Conservation (phyloP, 2,329 filamentous ascomycete species). For the Talaromyces sp. region DNA sequence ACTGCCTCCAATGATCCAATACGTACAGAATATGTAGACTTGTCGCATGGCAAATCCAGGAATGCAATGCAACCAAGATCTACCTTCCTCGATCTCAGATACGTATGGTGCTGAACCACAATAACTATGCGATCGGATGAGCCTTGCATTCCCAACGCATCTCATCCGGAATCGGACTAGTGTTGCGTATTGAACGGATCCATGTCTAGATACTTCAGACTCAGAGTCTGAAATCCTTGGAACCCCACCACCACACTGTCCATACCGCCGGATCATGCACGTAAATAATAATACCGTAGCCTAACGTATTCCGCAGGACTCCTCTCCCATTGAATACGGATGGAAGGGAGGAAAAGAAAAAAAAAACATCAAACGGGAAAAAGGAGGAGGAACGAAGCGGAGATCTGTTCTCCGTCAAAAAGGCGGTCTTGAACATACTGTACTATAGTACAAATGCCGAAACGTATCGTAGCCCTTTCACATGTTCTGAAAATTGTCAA, state of each 20-base stretch:
- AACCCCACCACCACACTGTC: too few relatives aligned
- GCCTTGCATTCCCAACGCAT: not conserved
- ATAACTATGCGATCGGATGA: not conserved
- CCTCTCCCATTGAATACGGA: too few relatives aligned
- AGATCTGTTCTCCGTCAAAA: constrained; percentile 1
- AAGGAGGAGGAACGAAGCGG: not conserved
- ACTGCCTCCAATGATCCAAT: not conserved
- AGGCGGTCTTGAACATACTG: too few relatives aligned
- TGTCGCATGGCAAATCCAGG: not conserved
- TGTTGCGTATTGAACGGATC: not conserved
- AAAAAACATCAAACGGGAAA: too few relatives aligned
- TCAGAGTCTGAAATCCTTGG: too few relatives aligned
- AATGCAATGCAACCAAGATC: not conserved
- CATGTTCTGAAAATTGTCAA: too few relatives aligned
- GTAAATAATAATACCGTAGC: too few relatives aligned
- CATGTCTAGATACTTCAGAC: not conserved
- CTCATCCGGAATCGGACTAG: not conserved
- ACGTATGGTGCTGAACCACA: too few relatives aligned
- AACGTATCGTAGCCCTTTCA: too few relatives aligned
- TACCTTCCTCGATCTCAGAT: not conserved
- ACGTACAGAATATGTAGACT: not conserved
- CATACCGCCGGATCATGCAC: too few relatives aligned
- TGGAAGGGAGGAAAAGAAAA: not conserved
- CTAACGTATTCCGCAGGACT: too few relatives aligned
- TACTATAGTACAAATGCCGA: too few relatives aligned